Base-by-base conservation (phyloP, 257 asterid genomes). In the Ehretia macrophylla region DNA sequence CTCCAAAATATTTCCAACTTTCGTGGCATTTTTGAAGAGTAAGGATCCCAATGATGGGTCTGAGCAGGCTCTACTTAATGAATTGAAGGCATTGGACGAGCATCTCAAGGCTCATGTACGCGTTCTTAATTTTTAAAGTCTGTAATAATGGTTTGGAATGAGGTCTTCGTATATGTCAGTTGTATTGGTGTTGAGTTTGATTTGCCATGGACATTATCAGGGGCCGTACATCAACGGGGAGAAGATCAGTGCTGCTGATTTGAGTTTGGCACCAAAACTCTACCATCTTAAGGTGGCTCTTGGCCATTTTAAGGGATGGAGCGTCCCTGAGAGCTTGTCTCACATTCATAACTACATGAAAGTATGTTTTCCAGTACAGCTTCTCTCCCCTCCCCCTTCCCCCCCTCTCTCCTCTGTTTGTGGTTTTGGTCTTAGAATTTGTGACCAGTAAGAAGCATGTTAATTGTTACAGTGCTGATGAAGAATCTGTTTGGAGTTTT, bases 31-130 rank as follows among this genome's bases (percentile, higher is more conserved):
- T 75, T 60, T 88, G 88, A 81, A 65, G 76, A 85, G 95, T 84
- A 85, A 83, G 81, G 97, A 88, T 56, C 64, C 90, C 44, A 71
- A 19, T 21, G 95, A 88, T 48, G 95, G 95, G 35, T 48, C 94
- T 0, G 94, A 85, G 74, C 79, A 85, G 77, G 85, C 79, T 44
- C 66, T 85, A 62, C 70, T 83, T 52, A 78, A 75, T 40, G 97
- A 86, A 70, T 51, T 88, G 63, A 80, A 80, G 68, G 88, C 88
- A 38, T 67, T 88, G 75, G 94, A 88, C 54, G 95, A 78, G 63
- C 94, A 85, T 67, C 80, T 88, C 65, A 80, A 75, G 67, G 51
- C 73, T 64, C 85, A 81, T 79, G 97, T 88, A 71, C 65, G 67
- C 45, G 27, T 42, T 56, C n/a, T 4, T 35, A 10, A 42, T 11